Percentiles rank a stretch among this genome's conserved stretches.
Evolutionary conservation across 2,329 filamentous ascomycete genomes (phyloP).

Genomic region (Didymella glomerata): DNA sequence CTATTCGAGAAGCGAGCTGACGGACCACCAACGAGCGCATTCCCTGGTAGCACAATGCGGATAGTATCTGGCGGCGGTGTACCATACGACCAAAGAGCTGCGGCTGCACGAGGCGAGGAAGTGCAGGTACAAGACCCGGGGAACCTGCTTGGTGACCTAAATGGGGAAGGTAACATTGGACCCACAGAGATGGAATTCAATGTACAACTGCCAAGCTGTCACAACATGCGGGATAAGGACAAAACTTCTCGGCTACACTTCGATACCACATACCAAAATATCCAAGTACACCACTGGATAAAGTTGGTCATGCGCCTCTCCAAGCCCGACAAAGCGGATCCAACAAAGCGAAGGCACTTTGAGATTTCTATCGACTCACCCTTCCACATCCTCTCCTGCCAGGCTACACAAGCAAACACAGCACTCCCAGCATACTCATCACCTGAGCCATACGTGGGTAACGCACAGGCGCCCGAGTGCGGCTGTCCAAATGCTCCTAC

Average conservation of each 20-base stretch:
- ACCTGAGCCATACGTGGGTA: constrained; percentile 53
- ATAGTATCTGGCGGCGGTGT: constrained; percentile 84
- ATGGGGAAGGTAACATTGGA: constrained; percentile 76
- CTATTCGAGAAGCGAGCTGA: constrained; percentile 90
- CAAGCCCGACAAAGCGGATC: constrained; percentile 79
- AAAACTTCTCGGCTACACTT: constrained; percentile 75
- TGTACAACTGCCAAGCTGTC: constrained; percentile 88
- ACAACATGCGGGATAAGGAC: constrained; percentile 79
- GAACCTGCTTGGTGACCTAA: constrained; percentile 83
- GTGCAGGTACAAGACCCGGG: constrained; percentile 63
- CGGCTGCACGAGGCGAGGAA: constrained; percentile 64
- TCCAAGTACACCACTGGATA: constrained; percentile 95
- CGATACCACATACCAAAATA: constrained; percentile 92
- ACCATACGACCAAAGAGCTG: constrained; percentile 67
- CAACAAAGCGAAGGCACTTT: constrained; percentile 83
- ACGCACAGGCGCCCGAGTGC: constrained; percentile 60
- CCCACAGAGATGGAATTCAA: constrained; percentile 95
- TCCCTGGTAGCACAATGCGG: constrained; percentile 76
- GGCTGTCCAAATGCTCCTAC: constrained; percentile 72
- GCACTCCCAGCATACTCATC: constrained; percentile 81
- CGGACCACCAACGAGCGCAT: constrained; percentile 75
- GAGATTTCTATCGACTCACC: constrained; percentile 97
- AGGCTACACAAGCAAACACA: constrained; percentile 90
- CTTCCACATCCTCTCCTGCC: constrained; percentile 91
- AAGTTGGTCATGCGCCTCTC: constrained; percentile 97